Percentiles rank a stretch among this genome's conserved stretches.
These are phyloP conservation scores for Cadophora luteo-olivacea DNA, from an alignment of 2,329 filamentous ascomycete genomes.

Conservation along the genomic window DNA sequence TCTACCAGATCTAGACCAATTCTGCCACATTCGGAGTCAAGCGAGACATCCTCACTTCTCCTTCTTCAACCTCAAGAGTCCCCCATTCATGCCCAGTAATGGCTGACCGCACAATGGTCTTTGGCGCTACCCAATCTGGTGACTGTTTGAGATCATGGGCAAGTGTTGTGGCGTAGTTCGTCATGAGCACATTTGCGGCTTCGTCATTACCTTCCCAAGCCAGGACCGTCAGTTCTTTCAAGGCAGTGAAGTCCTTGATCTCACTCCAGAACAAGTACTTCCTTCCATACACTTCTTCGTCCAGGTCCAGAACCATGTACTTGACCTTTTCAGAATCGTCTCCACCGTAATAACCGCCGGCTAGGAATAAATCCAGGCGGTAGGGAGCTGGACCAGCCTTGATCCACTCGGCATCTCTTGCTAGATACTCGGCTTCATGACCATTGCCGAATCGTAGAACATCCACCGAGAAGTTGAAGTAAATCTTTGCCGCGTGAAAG, in stretches of 20 bases:
- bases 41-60: conserved; percentile 7
- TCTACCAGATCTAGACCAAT: neutral
- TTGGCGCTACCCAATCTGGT: conserved; percentile 29
- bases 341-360: conserved; percentile 27
- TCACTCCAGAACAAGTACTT: conserved; percentile 34
- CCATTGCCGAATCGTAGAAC: conserved; percentile 29
- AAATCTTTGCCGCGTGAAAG: conserved; percentile 27
- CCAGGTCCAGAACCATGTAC: conserved; percentile 29
- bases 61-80: conserved; percentile 8
- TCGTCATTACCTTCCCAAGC: conserved; percentile 28
- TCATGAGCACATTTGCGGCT: conserved; percentile 18
- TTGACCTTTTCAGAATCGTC: conserved; percentile 31
- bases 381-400: conserved; percentile 21
- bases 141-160: conserved; percentile 17
- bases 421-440: conserved; percentile 3
- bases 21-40: no score
- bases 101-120: conserved; percentile 22
- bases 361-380: conserved; percentile 32
- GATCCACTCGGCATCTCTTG: conserved; percentile 6
- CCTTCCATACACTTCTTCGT: conserved; percentile 30
- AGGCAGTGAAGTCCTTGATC: conserved; percentile 26
- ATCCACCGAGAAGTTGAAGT: conserved; percentile 35
- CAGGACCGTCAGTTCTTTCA: conserved; percentile 32
- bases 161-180: conserved; percentile 21
- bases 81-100: conserved; percentile 21